Evolutionary conservation across 23 red algal species (phyloP).

Genomic region (Porphyridium purpureum): DNA sequence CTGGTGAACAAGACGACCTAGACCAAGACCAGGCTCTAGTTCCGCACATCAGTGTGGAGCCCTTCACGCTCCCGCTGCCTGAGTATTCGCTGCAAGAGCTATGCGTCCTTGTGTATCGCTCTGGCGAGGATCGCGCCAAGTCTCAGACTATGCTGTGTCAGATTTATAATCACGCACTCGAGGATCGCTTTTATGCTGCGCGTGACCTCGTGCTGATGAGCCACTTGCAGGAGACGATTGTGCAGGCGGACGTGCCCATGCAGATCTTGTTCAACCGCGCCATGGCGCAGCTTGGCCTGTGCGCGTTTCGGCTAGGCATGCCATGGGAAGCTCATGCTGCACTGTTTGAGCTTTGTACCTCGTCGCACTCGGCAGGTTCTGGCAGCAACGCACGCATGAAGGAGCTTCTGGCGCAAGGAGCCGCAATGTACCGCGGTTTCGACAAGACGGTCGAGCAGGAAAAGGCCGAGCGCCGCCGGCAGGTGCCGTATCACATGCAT

Average conservation of each 20-base stretch:
- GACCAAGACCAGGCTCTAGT: too few relatives aligned
- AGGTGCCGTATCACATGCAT: conserved; percentile 97
- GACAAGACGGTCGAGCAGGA: conserved; percentile 87
- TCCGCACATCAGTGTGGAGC: conserved; percentile 1
- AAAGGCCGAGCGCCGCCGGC: conserved; percentile 65
- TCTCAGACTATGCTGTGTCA: conserved; percentile 80
- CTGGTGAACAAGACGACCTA: too few relatives aligned
- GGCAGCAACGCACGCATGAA: conserved; percentile 62
- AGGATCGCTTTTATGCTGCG: conserved; percentile 64
- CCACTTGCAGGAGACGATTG: conserved; percentile 92
- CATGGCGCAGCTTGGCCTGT: conserved; percentile 96
- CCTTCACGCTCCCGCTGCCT: not conserved
- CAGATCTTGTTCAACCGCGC: conserved; percentile 94
- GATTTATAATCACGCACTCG: conserved; percentile 93
- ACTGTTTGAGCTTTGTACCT: conserved; percentile 84
- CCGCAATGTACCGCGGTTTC: conserved; percentile 44
- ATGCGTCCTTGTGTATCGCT: conserved; percentile 75
- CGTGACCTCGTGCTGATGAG: conserved; percentile 96
- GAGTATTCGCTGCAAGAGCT: conserved; percentile 31
- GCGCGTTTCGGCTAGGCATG: conserved; percentile 80
- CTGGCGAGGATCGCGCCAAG: conserved; percentile 85
- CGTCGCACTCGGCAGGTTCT: conserved; percentile 43
- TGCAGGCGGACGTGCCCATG: conserved; percentile 40
- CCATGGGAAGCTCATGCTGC: conserved; percentile 56
- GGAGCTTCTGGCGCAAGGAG: conserved; percentile 87